Evolutionary conservation across 176 grass and related monocot genomes (phyloP).

Genomic region (Raddia distichophylla): DNA sequence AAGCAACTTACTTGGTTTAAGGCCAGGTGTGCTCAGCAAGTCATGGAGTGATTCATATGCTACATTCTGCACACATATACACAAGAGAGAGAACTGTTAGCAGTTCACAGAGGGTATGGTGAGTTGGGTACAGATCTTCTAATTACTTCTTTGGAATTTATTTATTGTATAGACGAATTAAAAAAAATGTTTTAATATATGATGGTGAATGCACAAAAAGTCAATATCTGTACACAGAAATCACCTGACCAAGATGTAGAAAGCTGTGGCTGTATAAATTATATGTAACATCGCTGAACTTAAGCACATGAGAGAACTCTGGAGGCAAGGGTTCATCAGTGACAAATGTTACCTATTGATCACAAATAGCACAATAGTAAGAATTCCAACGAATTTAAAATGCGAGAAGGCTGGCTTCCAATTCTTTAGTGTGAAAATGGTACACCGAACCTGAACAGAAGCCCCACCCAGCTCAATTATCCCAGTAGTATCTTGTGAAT

Average conservation of each 20-base stretch:
- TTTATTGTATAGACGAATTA: not conserved
- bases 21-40: slow-evolving; percentile 53
- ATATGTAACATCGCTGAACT: slow-evolving; percentile 68
- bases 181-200: not conserved
- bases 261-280: slow-evolving; percentile 89
- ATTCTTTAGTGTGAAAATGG: slow-evolving; percentile 30
- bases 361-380: slow-evolving; percentile 14
- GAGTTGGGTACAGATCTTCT: not conserved
- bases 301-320: slow-evolving; percentile 66
- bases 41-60: slow-evolving; percentile 85
- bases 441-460: slow-evolving; percentile 69
- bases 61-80: slow-evolving; percentile 64
- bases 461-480: slow-evolving; percentile 96
- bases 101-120: not conserved
- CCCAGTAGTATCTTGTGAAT: slow-evolving; percentile 63
- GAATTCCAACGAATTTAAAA: not conserved
- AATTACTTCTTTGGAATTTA: slow-evolving; percentile 7
- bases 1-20: slow-evolving; percentile 64
- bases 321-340: slow-evolving; percentile 57
- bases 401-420: not conserved
- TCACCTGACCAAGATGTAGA: slow-evolving; percentile 92
- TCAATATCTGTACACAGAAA: slow-evolving; percentile 26
- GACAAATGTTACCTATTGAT: slow-evolving; percentile 71
- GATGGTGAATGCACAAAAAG: not conserved
- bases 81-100: slow-evolving; percentile 33